Percentiles rank a stretch among this genome's conserved stretches.
These are phyloP conservation scores for Leccinum imitatum DNA, from an alignment of 768 basidiomycete genomes.

Conservation along the genomic window DNA sequence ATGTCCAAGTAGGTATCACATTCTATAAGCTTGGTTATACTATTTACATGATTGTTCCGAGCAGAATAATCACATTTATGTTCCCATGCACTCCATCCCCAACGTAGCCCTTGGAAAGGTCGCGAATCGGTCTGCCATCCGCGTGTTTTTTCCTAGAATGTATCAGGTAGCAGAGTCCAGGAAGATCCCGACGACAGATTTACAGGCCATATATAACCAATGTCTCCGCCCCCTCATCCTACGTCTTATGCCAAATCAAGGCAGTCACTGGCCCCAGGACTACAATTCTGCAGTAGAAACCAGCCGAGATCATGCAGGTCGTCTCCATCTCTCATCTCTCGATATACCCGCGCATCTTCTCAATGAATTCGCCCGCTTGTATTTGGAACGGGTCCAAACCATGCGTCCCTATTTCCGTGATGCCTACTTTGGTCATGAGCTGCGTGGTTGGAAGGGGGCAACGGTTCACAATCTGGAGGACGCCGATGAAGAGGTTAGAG, in stretches of 20 bases:
- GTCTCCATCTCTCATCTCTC: neutral
- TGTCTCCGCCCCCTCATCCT: neutral
- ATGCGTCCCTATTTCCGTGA: slow-evolving; percentile 3
- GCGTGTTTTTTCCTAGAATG: slow-evolving; percentile 4
- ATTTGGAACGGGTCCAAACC: neutral
- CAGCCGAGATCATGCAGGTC: neutral
- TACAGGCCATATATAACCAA: neutral
- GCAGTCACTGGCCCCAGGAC: neutral
- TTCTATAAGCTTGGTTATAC: no score
- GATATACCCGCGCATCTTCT: slow-evolving; percentile 1
- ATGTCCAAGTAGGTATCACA: neutral
- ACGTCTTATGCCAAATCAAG: neutral
- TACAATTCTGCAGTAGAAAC: neutral
- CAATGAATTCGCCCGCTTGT: neutral
- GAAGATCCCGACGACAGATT: neutral
- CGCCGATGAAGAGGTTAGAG: neutral
- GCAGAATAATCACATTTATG: neutral
- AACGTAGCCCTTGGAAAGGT: slow-evolving; percentile 3
- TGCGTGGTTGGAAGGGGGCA: slow-evolving; percentile 7
- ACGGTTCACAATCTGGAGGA: slow-evolving; percentile 2
- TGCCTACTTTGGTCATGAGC: slow-evolving; percentile 15
- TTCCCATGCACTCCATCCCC: slow-evolving; percentile 1
- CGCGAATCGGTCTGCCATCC: neutral
- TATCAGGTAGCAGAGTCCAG: neutral
- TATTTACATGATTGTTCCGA: no score